A percentile compares a stretch with the other conserved stretches of the same genome.
phyloP scores from a whole-genome alignment of 2,329 filamentous ascomycete species.

The Trichoderma breve region DNA sequence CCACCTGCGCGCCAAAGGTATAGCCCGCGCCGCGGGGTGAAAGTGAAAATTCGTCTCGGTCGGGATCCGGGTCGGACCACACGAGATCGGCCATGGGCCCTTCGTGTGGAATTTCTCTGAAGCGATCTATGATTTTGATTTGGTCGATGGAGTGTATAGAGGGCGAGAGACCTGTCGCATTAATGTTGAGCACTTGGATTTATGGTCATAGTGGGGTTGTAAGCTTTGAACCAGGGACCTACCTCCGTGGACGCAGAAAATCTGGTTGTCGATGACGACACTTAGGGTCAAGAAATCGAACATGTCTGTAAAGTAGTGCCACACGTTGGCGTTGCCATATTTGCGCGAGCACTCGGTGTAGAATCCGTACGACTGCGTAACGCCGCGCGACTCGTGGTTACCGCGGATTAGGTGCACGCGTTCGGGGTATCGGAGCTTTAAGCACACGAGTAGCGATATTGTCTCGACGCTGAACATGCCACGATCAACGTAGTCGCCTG shows the following conservation, averaged over 20 bases:
- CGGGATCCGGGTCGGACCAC: slow-evolving; percentile 97
- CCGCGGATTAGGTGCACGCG: slow-evolving; percentile 95
- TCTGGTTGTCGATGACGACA: slow-evolving; percentile 97
- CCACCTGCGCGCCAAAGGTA: slow-evolving; percentile 95
- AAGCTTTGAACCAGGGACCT: slow-evolving; percentile 28
- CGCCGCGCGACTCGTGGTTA: slow-evolving; percentile 95
- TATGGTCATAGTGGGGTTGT: background rate
- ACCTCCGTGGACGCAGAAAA: slow-evolving; percentile 97
- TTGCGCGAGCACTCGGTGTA: slow-evolving; percentile 98
- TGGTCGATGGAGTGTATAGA: slow-evolving; percentile 98
- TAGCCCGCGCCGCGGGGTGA: slow-evolving; percentile 93
- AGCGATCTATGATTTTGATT: slow-evolving; percentile 99
- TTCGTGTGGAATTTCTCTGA: slow-evolving; percentile 97
- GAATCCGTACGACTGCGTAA: slow-evolving; percentile 98
- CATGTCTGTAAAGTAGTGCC: slow-evolving; percentile 99
- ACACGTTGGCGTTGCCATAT: slow-evolving; percentile 97
- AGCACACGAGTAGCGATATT: slow-evolving; percentile 93
- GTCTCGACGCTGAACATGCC: slow-evolving; percentile 99
- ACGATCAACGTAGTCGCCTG: slow-evolving; percentile 96
- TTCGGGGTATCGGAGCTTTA: slow-evolving; percentile 94
- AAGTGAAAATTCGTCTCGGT: slow-evolving; percentile 93
- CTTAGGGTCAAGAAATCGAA: slow-evolving; percentile 97
- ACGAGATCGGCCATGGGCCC: slow-evolving; percentile 99
- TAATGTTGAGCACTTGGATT: background rate
- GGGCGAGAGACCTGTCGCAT: slow-evolving; percentile 65